Conservation (phyloP, 78 protist species). For the Mantamonas sphyraenae region DNA sequence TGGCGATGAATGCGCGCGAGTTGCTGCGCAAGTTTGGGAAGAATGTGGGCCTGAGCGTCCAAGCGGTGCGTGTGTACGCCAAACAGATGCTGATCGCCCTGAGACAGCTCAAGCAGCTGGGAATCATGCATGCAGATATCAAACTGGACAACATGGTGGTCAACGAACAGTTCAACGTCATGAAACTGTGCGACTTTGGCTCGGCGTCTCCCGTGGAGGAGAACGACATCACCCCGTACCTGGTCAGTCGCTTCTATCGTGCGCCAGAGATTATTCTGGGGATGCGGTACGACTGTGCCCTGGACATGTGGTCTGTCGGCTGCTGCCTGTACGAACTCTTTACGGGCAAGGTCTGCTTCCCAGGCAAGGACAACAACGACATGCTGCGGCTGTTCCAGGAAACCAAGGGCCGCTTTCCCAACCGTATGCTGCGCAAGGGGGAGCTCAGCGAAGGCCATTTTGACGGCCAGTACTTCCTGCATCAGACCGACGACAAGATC, state of each 20-base stretch:
- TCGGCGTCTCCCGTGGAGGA: constrained; percentile 64
- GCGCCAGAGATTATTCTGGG: constrained; percentile 81
- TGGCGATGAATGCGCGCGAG: constrained; percentile 65
- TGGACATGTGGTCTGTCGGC: constrained; percentile 89
- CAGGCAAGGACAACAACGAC: constrained; percentile 86
- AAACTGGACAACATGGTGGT: constrained; percentile 72
- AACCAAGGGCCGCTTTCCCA: too few species aligned
- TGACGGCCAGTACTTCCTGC: too few species aligned
- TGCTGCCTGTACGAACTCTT: constrained; percentile 79
- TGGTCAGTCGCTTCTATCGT: constrained; percentile 83
- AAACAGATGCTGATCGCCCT: constrained; percentile 69
- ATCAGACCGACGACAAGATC: too few species aligned
- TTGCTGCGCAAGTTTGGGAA: constrained; percentile 59
- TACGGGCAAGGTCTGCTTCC: constrained; percentile 81
- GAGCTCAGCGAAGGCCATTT: not conserved
- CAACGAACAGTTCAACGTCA: constrained; percentile 33
- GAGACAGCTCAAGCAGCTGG: constrained; percentile 32
- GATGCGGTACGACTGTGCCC: constrained; percentile 22
- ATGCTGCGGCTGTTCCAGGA: constrained; percentile 80
- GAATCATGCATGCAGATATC: constrained; percentile 76
- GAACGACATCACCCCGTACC: constrained; percentile 61
- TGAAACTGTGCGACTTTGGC: constrained; percentile 82
- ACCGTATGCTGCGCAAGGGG: constrained; percentile 41
- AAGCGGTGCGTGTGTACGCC: constrained; percentile 70
- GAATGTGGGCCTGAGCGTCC: constrained; percentile 57